These are phyloP conservation scores for Mimosa pudica DNA, from an alignment of 306 rosid genomes.

Conservation along the genomic window DNA sequence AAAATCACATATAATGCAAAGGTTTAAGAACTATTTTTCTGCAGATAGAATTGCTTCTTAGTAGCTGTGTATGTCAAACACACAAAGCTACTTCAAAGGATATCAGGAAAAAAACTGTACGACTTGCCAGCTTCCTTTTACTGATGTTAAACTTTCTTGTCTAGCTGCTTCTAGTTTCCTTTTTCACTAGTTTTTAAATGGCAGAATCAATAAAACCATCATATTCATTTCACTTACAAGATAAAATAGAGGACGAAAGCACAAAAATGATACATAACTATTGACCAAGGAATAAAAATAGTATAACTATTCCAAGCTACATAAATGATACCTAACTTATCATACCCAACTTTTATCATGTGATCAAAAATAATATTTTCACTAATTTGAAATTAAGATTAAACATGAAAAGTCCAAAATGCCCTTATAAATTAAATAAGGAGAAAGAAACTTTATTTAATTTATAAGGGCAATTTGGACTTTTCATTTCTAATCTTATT, in stretches of 20 bases:
- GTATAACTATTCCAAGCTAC: too few species aligned
- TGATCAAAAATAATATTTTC: too few species aligned
- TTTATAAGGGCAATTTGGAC: too few species aligned
- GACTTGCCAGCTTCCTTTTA: background rate
- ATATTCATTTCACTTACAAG: background rate
- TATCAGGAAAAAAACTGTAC: background rate
- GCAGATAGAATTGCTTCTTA: background rate
- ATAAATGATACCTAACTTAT: too few species aligned
- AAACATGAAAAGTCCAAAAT: too few species aligned
- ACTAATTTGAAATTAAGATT: too few species aligned
- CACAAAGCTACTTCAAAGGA: background rate
- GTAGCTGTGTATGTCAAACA: background rate
- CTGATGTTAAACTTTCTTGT: background rate
- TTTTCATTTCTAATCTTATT: background rate
- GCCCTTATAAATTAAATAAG: too few species aligned
- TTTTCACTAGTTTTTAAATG: background rate
- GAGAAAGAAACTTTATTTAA: too few species aligned
- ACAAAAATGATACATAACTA: too few species aligned
- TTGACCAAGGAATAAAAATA: too few species aligned
- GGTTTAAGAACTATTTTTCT: background rate
- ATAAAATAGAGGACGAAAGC: too few species aligned
- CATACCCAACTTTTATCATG: too few species aligned
- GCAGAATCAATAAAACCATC: background rate
- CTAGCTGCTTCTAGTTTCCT: background rate
- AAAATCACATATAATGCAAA: background rate